phyloP scores from a whole-genome alignment of 2,329 filamentous ascomycete species.

The Ramularia endophylla region DNA sequence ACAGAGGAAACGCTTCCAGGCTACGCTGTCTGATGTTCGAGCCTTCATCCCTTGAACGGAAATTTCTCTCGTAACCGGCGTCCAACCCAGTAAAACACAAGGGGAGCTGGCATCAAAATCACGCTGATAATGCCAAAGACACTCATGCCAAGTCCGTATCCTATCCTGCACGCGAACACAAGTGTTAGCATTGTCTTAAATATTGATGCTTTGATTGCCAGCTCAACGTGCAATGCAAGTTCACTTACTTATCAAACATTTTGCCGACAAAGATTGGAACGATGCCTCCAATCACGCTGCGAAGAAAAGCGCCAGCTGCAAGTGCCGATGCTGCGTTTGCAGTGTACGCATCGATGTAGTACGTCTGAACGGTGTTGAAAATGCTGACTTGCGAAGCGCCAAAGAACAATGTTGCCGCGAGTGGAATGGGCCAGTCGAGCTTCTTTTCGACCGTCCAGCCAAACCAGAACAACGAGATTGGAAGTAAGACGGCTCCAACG shows the following conservation, averaged over 20 bases:
- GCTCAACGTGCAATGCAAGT: no score
- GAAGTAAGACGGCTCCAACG: slow-evolving; percentile 39
- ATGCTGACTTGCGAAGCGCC: slow-evolving; percentile 49
- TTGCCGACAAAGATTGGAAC: slow-evolving; percentile 40
- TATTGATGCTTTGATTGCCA: no score
- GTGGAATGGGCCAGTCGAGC: slow-evolving; percentile 36
- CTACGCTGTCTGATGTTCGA: no score
- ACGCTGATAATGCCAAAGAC: slow-evolving; percentile 42
- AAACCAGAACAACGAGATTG: slow-evolving; percentile 38
- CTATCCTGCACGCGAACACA: slow-evolving; percentile 24
- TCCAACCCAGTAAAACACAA: slow-evolving; percentile 45
- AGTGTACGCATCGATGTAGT: slow-evolving; percentile 48
- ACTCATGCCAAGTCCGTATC: slow-evolving; percentile 45
- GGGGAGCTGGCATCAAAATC: slow-evolving; percentile 42
- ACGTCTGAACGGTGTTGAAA: slow-evolving; percentile 48
- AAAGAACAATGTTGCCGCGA: slow-evolving; percentile 40
- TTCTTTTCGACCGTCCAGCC: slow-evolving; percentile 39
- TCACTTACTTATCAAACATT: slow-evolving; percentile 32
- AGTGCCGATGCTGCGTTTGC: slow-evolving; percentile 45
- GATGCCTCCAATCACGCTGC: slow-evolving; percentile 41
- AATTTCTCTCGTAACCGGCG: slow-evolving; percentile 41
- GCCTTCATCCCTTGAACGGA: slow-evolving; percentile 18
- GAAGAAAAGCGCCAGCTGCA: slow-evolving; percentile 43
- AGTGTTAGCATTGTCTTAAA: no score
- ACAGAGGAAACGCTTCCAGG: no score